phyloP scores from a whole-genome alignment of 2,329 filamentous ascomycete species.

The Alternaria longipes region DNA sequence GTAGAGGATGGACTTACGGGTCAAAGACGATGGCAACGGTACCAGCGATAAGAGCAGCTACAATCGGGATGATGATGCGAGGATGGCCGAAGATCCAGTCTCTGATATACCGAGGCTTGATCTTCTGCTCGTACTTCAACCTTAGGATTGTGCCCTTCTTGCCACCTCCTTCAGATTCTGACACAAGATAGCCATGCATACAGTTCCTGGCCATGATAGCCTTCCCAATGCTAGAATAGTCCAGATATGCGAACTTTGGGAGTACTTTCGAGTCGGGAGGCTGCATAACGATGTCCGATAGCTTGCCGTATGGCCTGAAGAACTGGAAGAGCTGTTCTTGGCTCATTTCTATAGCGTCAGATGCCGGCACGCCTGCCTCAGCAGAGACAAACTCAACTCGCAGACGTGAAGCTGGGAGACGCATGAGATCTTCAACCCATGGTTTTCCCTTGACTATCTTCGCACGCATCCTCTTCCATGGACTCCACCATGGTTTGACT shows the following conservation, averaged over 20 bases:
- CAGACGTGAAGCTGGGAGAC: conserved; percentile 78
- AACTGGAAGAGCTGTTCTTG: conserved; percentile 88
- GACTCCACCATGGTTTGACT: conserved; percentile 90
- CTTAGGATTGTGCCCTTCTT: conserved; percentile 79
- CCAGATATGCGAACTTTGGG: conserved; percentile 81
- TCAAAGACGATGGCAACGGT: conserved; percentile 87
- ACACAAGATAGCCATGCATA: conserved; percentile 82
- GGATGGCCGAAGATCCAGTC: conserved; percentile 90
- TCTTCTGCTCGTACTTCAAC: conserved; percentile 82
- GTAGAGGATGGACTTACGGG: conserved; percentile 58
- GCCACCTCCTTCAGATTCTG: conserved; percentile 74
- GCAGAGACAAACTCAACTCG: conserved; percentile 85
- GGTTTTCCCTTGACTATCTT: conserved; percentile 83
- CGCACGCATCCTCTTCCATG: conserved; percentile 76
- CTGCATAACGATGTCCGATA: conserved; percentile 84
- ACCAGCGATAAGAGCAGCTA: conserved; percentile 82
- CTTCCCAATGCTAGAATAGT: conserved; percentile 76
- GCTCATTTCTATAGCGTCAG: conserved; percentile 76
- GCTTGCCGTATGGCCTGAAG: conserved; percentile 89
- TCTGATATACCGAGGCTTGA: conserved; percentile 80
- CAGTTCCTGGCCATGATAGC: conserved; percentile 92
- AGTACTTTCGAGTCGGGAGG: conserved; percentile 85
- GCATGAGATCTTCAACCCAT: conserved; percentile 92
- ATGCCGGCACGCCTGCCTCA: conserved; percentile 74
- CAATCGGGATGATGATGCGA: conserved; percentile 81